Evolutionary conservation across 768 basidiomycete species (phyloP).

Genomic region (Leucocoprinus leucothites): DNA sequence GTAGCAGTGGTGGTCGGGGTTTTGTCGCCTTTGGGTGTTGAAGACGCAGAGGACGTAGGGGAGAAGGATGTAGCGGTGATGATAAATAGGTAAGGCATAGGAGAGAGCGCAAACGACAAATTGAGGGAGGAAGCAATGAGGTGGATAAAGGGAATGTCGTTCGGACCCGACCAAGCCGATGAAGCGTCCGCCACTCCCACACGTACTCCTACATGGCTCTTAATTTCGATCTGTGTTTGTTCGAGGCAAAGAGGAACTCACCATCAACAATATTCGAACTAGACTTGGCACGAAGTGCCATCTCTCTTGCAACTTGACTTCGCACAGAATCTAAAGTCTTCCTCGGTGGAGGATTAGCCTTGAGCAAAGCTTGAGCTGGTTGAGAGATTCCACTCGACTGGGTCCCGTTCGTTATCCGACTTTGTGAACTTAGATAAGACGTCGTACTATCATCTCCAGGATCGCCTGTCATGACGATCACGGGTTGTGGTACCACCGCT

Average conservation of each 20-base stretch:
- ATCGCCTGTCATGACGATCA: neutral
- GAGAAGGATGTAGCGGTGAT: slow-evolving; percentile 35
- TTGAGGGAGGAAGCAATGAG: slow-evolving; percentile 48
- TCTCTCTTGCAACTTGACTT: slow-evolving; percentile 53
- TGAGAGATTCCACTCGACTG: neutral
- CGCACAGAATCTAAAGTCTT: slow-evolving; percentile 61
- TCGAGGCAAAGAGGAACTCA: slow-evolving; percentile 13
- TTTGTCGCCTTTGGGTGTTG: neutral
- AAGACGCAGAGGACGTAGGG: neutral
- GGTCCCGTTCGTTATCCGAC: neutral
- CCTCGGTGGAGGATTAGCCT: neutral
- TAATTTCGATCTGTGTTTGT: neutral
- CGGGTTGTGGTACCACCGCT: neutral
- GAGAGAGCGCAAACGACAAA: slow-evolving; percentile 34
- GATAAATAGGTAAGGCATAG: slow-evolving; percentile 44
- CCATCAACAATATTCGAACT: slow-evolving; percentile 49
- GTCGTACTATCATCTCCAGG: neutral
- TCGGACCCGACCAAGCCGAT: slow-evolving; percentile 35
- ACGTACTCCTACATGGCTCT: slow-evolving; percentile 34
- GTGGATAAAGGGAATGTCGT: slow-evolving; percentile 56
- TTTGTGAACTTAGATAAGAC: neutral
- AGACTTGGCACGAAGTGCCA: slow-evolving; percentile 52
- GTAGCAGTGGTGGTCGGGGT: slow-evolving; percentile 13
- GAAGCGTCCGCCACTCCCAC: slow-evolving; percentile 61
- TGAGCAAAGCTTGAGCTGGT: neutral